Evolutionary conservation across 352 stramenopile genomes (phyloP).

Genomic region (Globisporangium canariense): DNA sequence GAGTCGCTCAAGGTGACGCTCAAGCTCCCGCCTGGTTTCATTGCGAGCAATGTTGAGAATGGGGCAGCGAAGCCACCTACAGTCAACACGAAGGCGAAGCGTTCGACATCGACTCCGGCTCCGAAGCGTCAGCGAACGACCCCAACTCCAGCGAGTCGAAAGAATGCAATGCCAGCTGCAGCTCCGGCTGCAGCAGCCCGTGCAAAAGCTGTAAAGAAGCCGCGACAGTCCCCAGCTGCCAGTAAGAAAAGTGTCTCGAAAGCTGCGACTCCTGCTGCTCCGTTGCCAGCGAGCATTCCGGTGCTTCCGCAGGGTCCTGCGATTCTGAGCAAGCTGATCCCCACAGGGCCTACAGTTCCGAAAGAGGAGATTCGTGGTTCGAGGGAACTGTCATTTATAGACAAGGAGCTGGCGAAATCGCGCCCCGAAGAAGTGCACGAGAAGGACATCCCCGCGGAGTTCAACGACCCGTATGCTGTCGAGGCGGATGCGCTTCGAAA

Average conservation of each 20-base stretch:
- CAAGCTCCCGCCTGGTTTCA: slow-evolving; percentile 55
- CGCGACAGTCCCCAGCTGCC: neutral
- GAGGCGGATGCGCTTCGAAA: slow-evolving; percentile 68
- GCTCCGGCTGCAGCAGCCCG: slow-evolving; percentile 19
- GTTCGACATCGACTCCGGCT: slow-evolving; percentile 35
- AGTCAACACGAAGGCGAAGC: slow-evolving; percentile 35
- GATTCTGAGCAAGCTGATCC: slow-evolving; percentile 58
- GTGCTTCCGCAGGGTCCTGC: slow-evolving; percentile 14
- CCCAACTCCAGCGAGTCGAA: slow-evolving; percentile 12
- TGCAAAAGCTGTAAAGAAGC: slow-evolving; percentile 19
- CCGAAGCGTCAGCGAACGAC: slow-evolving; percentile 32
- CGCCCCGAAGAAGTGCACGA: slow-evolving; percentile 55
- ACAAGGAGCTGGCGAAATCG: slow-evolving; percentile 21
- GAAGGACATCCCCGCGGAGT: slow-evolving; percentile 52
- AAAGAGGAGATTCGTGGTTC: slow-evolving; percentile 54
- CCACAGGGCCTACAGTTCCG: slow-evolving; percentile 51
- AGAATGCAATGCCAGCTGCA: slow-evolving; percentile 2
- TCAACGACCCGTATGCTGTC: slow-evolving; percentile 64
- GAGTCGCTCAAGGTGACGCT: slow-evolving; percentile 55
- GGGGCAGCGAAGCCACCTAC: slow-evolving; percentile 1
- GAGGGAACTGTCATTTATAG: slow-evolving; percentile 51
- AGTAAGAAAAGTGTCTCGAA: neutral
- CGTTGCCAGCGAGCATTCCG: neutral
- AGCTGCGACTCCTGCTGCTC: neutral
- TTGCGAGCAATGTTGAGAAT: slow-evolving; percentile 23